These are phyloP conservation scores for Kuraishia cidri DNA, from an alignment of 805 yeast species.

Conservation along the genomic window DNA sequence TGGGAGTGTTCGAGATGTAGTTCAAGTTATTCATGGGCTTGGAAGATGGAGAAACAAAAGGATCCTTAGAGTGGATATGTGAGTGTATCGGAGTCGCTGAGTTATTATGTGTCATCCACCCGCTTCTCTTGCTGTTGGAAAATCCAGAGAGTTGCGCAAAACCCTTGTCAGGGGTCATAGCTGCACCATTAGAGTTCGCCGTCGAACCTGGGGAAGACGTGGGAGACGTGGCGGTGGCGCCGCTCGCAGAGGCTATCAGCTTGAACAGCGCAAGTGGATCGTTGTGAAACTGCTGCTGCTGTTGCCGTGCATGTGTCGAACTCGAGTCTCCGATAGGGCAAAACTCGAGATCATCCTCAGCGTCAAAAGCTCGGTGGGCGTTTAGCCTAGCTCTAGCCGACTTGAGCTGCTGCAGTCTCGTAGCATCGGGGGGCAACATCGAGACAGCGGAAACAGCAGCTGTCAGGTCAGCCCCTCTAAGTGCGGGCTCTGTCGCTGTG, in stretches of 20 bases:
- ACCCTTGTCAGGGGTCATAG: background rate
- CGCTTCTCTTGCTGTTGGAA: too few relatives aligned
- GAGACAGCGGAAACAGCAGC: too few relatives aligned
- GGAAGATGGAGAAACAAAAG: slow-evolving; percentile 6
- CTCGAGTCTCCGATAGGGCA: slow-evolving; percentile 32
- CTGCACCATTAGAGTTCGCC: too few relatives aligned
- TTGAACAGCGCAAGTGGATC: slow-evolving; percentile 1
- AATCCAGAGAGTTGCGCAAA: too few relatives aligned
- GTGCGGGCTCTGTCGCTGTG: too few relatives aligned
- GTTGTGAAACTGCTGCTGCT: background rate
- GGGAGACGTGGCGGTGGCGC: slow-evolving; percentile 1
- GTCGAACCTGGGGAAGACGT: slow-evolving; percentile 1
- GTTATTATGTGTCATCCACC: too few relatives aligned
- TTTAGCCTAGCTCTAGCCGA: slow-evolving; percentile 38
- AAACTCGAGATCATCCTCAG: slow-evolving; percentile 66
- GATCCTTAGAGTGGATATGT: background rate
- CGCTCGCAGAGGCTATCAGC: slow-evolving; percentile 1
- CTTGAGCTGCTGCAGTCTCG: slow-evolving; percentile 2
- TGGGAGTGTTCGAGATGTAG: slow-evolving; percentile 12
- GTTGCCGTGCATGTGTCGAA: background rate
- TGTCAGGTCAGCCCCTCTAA: too few relatives aligned
- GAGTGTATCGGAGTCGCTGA: too few relatives aligned
- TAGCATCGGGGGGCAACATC: too few relatives aligned
- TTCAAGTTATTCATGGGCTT: slow-evolving; percentile 8
- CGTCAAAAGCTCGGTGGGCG: slow-evolving; percentile 60